Percentiles rank a stretch among this genome's conserved stretches.
These are phyloP conservation scores for Cystobasidium onofrii DNA, from an alignment of 768 basidiomycete genomes.

Conservation along the genomic window DNA sequence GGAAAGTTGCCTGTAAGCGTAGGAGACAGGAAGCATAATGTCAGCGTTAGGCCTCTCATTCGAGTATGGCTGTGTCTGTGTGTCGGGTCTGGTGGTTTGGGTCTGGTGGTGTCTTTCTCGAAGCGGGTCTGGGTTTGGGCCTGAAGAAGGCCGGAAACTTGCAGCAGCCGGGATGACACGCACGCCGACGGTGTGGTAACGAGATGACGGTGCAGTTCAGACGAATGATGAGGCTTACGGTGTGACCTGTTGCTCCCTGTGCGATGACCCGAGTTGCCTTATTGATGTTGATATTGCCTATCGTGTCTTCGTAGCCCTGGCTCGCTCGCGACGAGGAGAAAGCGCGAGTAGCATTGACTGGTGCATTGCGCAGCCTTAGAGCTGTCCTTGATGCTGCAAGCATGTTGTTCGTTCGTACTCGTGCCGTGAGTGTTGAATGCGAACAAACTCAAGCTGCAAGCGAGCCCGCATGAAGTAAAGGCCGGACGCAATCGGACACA, in stretches of 20 bases:
- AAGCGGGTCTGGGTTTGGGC: no score
- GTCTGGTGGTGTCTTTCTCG: no score
- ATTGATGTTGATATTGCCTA: slow-evolving; percentile 71
- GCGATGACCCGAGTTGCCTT: slow-evolving; percentile 89
- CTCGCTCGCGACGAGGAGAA: not conserved
- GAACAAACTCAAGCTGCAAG: no score
- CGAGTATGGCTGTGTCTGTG: not conserved
- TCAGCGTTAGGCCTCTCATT: not conserved
- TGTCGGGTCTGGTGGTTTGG: slow-evolving; percentile 78
- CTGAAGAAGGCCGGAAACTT: not conserved
- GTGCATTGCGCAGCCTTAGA: not conserved
- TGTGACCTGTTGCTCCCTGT: slow-evolving; percentile 51
- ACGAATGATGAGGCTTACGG: slow-evolving; percentile 12
- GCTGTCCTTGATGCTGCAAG: slow-evolving; percentile 1
- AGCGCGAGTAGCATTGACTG: not conserved
- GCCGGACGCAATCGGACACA: no score
- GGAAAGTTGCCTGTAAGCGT: slow-evolving; percentile 73
- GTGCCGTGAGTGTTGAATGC: no score
- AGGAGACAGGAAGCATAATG: not conserved
- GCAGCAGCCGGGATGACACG: not conserved
- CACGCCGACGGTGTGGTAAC: not conserved
- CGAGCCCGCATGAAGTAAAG: no score
- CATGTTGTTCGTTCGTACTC: no score
- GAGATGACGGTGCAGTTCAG: no score
- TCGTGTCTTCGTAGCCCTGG: not conserved